Evolutionary conservation across 352 stramenopile species (phyloP).

Genomic region (Phytophthora crassamura): DNA sequence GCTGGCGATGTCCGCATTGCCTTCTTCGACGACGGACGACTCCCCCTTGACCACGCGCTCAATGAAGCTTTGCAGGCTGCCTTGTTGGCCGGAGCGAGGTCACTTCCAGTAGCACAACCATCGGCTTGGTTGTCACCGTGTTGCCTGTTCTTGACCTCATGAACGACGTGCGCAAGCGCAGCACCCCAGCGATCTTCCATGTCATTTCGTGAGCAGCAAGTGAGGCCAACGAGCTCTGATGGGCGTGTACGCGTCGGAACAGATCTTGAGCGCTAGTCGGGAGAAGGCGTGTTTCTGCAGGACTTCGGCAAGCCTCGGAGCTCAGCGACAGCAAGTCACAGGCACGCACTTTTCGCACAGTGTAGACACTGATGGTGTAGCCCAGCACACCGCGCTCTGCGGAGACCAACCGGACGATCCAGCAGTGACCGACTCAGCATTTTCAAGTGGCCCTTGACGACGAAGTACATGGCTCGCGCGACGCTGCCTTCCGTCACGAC

Average conservation of each 20-base stretch:
- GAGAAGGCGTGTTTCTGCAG: constrained; percentile 27
- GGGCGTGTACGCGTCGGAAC: constrained; percentile 3
- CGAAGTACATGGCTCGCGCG: constrained; percentile 65
- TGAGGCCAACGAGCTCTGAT: background rate
- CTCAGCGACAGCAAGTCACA: constrained; percentile 32
- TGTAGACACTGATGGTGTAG: constrained; percentile 39
- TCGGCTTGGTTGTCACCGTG: too few species aligned
- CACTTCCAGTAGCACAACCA: too few species aligned
- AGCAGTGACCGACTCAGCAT: constrained; percentile 24
- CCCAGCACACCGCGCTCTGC: constrained; percentile 50
- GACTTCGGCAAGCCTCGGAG: constrained; percentile 34
- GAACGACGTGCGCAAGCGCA: too few species aligned
- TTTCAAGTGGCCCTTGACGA: constrained; percentile 51
- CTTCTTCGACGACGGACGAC: too few species aligned
- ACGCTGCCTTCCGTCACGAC: constrained; percentile 63
- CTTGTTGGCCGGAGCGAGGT: too few species aligned
- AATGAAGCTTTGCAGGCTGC: too few species aligned
- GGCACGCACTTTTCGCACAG: constrained; percentile 27
- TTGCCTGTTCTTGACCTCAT: too few species aligned
- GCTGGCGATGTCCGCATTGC: too few species aligned
- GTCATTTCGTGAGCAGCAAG: too few species aligned
- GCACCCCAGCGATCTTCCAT: too few species aligned
- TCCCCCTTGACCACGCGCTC: too few species aligned
- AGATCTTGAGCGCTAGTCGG: constrained; percentile 15
- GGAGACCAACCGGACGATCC: constrained; percentile 8